Percentiles rank a stretch among this genome's conserved stretches.
phyloP scores from a whole-genome alignment of 2,329 filamentous ascomycete species.

The Corinectria fuckeliana region DNA sequence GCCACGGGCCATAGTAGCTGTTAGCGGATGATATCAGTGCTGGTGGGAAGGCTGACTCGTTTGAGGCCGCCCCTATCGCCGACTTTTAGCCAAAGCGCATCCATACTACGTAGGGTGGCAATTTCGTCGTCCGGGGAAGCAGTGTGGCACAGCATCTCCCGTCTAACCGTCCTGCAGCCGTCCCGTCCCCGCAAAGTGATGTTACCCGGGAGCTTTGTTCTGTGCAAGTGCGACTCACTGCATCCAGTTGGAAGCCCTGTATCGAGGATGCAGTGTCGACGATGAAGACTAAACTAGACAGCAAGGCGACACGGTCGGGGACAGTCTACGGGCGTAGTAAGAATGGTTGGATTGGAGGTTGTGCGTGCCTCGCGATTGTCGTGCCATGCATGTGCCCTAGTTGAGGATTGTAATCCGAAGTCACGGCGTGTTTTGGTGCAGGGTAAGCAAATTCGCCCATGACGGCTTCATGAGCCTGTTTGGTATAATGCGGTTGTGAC shows the following conservation, averaged over 20 bases:
- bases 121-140: slow-evolving; percentile 31
- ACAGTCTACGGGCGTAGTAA: too few relatives aligned
- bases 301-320: slow-evolving; percentile 1
- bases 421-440: slow-evolving; percentile 3
- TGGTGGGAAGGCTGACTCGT: slow-evolving; percentile 20
- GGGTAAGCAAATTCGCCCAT: slow-evolving; percentile 2
- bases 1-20: slow-evolving; percentile 20
- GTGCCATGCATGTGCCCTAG: background rate
- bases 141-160: slow-evolving; percentile 25
- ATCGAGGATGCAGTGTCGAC: background rate
- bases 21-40: slow-evolving; percentile 3
- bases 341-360: background rate
- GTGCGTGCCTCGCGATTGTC: background rate
- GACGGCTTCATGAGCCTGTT: background rate
- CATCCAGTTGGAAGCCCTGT: background rate
- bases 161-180: slow-evolving; percentile 20
- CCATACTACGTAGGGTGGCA: background rate
- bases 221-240: slow-evolving; percentile 6
- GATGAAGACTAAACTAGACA: background rate
- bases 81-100: slow-evolving; percentile 15
- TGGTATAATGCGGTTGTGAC: background rate
- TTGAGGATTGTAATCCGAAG: slow-evolving; percentile 2
- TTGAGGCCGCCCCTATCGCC: background rate
- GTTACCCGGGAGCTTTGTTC: slow-evolving; percentile 7
- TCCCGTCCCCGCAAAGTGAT: slow-evolving; percentile 19